Conservation (phyloP, 2,329 filamentous ascomycete species). For the Colletotrichum tanaceti region DNA sequence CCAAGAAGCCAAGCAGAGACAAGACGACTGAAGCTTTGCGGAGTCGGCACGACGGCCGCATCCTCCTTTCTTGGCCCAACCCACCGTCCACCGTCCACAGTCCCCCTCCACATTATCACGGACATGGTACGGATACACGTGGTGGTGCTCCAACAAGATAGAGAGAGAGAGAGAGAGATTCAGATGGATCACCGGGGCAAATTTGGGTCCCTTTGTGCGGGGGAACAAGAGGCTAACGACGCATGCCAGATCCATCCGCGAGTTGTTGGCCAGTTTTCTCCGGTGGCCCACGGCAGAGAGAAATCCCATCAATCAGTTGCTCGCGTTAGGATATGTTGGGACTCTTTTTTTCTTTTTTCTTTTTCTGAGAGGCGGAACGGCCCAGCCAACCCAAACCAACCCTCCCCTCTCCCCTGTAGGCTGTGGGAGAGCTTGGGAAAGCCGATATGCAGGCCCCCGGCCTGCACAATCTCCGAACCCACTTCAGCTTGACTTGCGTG, state of each 20-base stretch:
- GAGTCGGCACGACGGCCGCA: constrained; percentile 20
- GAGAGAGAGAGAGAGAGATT: too few relatives aligned
- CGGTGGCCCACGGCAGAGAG: constrained; percentile 17
- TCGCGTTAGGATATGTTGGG: not conserved
- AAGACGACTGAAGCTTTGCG: constrained; percentile 33
- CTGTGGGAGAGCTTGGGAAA: too few relatives aligned
- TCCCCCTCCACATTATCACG: constrained; percentile 26
- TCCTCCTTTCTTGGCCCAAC: constrained; percentile 26
- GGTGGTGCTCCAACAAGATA: constrained; percentile 1
- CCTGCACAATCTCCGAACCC: constrained; percentile 37
- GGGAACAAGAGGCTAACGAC: constrained; percentile 23
- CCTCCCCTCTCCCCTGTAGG: too few relatives aligned
- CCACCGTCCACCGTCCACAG: not conserved
- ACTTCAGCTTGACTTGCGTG: constrained; percentile 14
- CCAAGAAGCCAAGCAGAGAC: constrained; percentile 18
- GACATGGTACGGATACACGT: not conserved
- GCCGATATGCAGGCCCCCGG: constrained; percentile 25
- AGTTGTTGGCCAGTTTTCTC: constrained; percentile 33
- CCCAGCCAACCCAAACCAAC: constrained; percentile 21
- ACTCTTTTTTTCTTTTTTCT: too few relatives aligned
- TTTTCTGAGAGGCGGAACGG: not conserved
- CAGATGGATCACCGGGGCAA: constrained; percentile 36
- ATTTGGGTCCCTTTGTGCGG: constrained; percentile 15
- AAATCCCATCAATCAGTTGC: constrained; percentile 37
- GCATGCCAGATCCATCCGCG: constrained; percentile 18